Conservation (phyloP, 768 basidiomycete species). For the Hypsizygus marmoreus region DNA sequence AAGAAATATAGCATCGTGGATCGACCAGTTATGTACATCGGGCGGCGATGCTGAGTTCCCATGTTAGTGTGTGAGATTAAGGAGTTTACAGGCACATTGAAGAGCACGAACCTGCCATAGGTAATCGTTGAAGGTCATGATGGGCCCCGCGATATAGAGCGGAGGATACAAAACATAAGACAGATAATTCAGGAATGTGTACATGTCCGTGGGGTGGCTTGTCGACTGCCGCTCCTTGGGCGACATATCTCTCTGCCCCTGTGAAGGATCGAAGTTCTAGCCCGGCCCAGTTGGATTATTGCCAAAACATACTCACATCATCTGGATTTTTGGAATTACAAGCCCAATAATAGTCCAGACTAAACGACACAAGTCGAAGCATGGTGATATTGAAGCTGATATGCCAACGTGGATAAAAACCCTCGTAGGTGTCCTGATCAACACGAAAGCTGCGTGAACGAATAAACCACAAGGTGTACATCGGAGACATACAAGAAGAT, state of each 20-base stretch:
- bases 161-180: slow-evolving; percentile 91
- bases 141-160: slow-evolving; percentile 94
- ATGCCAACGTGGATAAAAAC: slow-evolving; percentile 91
- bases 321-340: slow-evolving; percentile 41
- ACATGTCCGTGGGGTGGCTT: slow-evolving; percentile 57
- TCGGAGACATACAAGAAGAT: slow-evolving; percentile 54
- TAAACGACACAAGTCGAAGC: slow-evolving; percentile 90
- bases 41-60: slow-evolving; percentile 57
- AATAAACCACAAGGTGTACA: background rate
- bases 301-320: slow-evolving; percentile 34
- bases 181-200: slow-evolving; percentile 73
- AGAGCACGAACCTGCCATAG: slow-evolving; percentile 68
- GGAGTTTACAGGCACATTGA: background rate
- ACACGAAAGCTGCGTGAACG: slow-evolving; percentile 6
- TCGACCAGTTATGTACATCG: slow-evolving; percentile 43
- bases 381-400: slow-evolving; percentile 95
- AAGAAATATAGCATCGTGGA: slow-evolving; percentile 56
- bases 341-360: slow-evolving; percentile 92
- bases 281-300: slow-evolving; percentile 24
- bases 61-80: background rate
- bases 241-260: slow-evolving; percentile 26
- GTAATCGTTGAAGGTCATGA: slow-evolving; percentile 95
- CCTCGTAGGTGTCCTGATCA: slow-evolving; percentile 67
- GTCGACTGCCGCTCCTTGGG: slow-evolving; percentile 64
- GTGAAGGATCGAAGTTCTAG: background rate